Base-by-base conservation (phyloP, 768 basidiomycete genomes). In the Asterophora parasitica region DNA sequence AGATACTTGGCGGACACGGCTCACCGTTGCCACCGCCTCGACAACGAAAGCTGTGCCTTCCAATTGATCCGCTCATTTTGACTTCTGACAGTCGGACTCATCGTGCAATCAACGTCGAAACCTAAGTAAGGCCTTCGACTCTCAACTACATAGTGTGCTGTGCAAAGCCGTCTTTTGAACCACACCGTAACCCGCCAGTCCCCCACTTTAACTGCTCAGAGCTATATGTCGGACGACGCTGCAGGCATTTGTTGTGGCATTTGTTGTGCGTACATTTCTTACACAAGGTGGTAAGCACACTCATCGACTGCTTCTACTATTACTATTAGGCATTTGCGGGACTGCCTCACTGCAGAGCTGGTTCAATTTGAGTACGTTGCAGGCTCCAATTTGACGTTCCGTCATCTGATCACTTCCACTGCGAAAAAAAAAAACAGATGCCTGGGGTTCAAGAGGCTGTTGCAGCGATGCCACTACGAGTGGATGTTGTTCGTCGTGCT, bases 401-500 rank as follows among this genome's bases (percentile, higher is more conserved):
- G 23, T 6, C 12, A 9, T 42, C 28, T 44, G 12, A 47, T n/a
- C n/a, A n/a, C 28, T 5, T 42, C 11, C 12, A 11, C 23, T 44
- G 27, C n/a, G 10, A 8, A 11, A 28, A 6, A 20, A 8, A 11
- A 28, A 6, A 20, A 15, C 50, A 71, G 68, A 59, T 45, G 40
- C 61, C 1, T 67, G 55, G 42, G 70, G 71, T 7, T 54, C 64
- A 19, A 48, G 58, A 4, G 67, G 70, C 6, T 66, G 66, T 47
- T 61, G 71, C 45, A 51, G 56, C 28, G 49, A 57, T 15, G 60
- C 60, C 43, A 47, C 58, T 7, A 56, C 51, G 17, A 56, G 64
- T n/a, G 74, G 75, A 9, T 77, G 77, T 50, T 78, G 75, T 53
- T 71, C 66, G 10, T 64, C 63, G 28, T 78, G 75, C 46, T 77